Evolutionary conservation across 1,284 basidiomycete species (phyloP), one percentile per base, ranked within the genome.

Genomic region (Heterobasidion parviporum): DNA sequence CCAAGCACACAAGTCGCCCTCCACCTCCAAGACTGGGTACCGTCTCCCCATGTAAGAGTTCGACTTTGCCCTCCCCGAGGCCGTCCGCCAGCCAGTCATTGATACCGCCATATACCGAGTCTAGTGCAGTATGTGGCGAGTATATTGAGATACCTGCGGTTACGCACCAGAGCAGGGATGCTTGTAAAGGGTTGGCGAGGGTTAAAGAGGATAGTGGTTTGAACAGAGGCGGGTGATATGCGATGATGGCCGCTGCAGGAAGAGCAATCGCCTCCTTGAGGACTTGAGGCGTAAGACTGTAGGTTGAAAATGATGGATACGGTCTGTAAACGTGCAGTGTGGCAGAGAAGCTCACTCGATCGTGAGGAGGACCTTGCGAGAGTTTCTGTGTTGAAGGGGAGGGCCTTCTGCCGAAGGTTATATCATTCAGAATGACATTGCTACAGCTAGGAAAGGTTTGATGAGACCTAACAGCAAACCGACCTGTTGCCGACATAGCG

Each of bases 221-320:
- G 76, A 98, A 98, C 64, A 98, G 92, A 41, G 92, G 82, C 4
- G 93, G 90, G 68, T 96, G 94, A 72, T 98, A 98, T 15, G 92
- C 77, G 32, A 98, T 76, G 54, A 96, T 85, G 55, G 82, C 80
- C 52, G 81, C 81, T 46, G 79, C 79, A 45, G 80, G 76, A 2
- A 80, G 75, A 1, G 76, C 67, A 14, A 93, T 72, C 0, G 91
- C 88, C 74, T 94, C 92, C 51, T 81, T 75, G 54, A 85, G 76
- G 20, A 96, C 92, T 12, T 82, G 77, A 1, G 88, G 76, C 0
- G 92, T 95, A 20, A 95, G 71, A 67, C 92, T 94, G 65, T 32
- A 50, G 55, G 59, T 55, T 57, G 55, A 47, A 47, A 35, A 45
- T 41, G 52, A 52, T 44, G 26, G 36, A 5, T 26, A 44, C 54